Evolutionary conservation across 2,329 filamentous ascomycete species (phyloP).

Genomic region (Alternaria hordeiaustralica): DNA sequence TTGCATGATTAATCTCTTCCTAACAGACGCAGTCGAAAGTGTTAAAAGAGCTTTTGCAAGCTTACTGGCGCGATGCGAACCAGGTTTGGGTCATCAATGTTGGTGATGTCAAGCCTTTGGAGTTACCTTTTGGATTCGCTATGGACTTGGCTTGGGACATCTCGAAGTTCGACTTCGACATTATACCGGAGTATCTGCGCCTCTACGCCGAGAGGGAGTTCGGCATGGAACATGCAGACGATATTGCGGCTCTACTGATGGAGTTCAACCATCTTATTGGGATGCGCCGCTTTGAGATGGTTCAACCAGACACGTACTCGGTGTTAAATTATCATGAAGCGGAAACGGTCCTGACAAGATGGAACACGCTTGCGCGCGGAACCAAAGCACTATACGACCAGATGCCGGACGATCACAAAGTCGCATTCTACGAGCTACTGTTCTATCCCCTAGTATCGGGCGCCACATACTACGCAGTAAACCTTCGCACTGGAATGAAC

Average conservation of each 20-base stretch:
- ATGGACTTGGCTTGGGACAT: constrained; percentile 9
- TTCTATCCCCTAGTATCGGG: constrained; percentile 64
- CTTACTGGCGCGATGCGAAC: constrained; percentile 62
- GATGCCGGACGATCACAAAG: constrained; percentile 55
- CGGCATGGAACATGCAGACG: constrained; percentile 8
- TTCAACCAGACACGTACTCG: constrained; percentile 48
- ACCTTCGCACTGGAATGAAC: constrained; percentile 31
- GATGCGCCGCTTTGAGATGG: constrained; percentile 62
- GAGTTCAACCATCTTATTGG: constrained; percentile 52
- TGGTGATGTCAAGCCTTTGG: constrained; percentile 66
- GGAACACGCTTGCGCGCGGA: constrained; percentile 57
- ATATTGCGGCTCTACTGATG: constrained; percentile 5
- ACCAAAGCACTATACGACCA: constrained; percentile 62
- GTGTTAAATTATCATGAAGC: constrained; percentile 65
- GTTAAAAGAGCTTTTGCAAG: constrained; percentile 68
- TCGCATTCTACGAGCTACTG: constrained; percentile 67
- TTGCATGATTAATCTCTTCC: not conserved
- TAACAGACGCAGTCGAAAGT: constrained; percentile 48
- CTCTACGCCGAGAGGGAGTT: constrained; percentile 49
- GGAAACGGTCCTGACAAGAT: constrained; percentile 60
- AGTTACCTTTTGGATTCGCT: constrained; percentile 23
- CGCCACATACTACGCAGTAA: constrained; percentile 55
- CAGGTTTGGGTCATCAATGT: constrained; percentile 71
- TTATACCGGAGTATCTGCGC: constrained; percentile 54
- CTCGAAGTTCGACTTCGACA: constrained; percentile 11